A percentile compares a stretch with the other conserved stretches of the same genome.
Conservation (phyloP, 257 asterid species). For the Solanum infundibuliforme region DNA sequence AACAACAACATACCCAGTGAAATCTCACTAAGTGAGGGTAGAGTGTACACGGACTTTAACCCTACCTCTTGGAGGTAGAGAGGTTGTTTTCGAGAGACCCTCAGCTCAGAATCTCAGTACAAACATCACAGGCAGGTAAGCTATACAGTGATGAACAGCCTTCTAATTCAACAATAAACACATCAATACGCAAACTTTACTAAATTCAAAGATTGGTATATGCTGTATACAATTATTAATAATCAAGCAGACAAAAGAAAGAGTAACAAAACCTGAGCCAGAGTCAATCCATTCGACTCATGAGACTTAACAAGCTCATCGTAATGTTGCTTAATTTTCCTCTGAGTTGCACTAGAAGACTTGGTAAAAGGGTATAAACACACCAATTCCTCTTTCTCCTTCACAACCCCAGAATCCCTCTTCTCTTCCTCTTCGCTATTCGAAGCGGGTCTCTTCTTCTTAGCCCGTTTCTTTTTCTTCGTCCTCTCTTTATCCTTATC, state of each 20-base stretch:
- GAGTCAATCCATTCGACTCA: slow-evolving; percentile 56
- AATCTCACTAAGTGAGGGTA: neutral
- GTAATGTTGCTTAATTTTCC: slow-evolving; percentile 68
- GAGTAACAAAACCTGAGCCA: slow-evolving; percentile 43
- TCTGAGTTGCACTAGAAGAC: slow-evolving; percentile 61
- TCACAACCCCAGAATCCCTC: slow-evolving; percentile 13
- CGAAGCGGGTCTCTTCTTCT: slow-evolving; percentile 49
- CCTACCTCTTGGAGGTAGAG: neutral
- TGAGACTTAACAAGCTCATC: slow-evolving; percentile 75
- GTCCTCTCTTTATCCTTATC: slow-evolving; percentile 35
- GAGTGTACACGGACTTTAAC: neutral
- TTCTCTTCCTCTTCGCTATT: slow-evolving; percentile 9
- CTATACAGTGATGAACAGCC: neutral
- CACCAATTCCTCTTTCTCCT: slow-evolving; percentile 42
- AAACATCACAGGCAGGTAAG: neutral
- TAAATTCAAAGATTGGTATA: neutral
- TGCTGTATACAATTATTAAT: neutral
- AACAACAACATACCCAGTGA: neutral
- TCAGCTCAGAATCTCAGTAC: neutral
- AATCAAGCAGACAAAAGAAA: neutral
- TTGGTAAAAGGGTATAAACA: slow-evolving; percentile 62
- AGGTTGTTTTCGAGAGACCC: neutral
- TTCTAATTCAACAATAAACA: neutral
- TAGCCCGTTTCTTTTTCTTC: slow-evolving; percentile 57
- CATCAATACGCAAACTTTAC: neutral